phyloP scores from a whole-genome alignment of 441 rosid species.

The Erysimum cheiri region DNA sequence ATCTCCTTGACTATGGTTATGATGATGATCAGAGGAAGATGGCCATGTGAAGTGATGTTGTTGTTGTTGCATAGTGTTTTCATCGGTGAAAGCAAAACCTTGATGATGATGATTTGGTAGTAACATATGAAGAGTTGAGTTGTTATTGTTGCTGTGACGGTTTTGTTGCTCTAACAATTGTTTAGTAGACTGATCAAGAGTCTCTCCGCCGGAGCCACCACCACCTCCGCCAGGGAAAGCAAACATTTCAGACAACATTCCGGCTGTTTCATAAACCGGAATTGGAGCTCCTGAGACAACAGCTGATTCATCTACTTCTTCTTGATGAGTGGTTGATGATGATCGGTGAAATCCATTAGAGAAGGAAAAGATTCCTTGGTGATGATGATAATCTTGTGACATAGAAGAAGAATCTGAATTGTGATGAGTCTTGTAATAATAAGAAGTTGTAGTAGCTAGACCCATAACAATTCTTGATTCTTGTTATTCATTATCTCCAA shows the following conservation, averaged over 20 bases:
- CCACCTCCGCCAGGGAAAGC: slow-evolving; percentile 56
- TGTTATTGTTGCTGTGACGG: slow-evolving; percentile 42
- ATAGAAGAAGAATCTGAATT: slow-evolving; percentile 47
- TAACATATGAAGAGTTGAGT: slow-evolving; percentile 84
- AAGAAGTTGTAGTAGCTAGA: slow-evolving; percentile 61
- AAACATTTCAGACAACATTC: slow-evolving; percentile 96
- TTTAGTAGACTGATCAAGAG: slow-evolving; percentile 60
- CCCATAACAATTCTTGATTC: slow-evolving; percentile 69
- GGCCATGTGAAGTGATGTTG: slow-evolving; percentile 79
- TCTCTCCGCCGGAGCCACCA: slow-evolving; percentile 49
- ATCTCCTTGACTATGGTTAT: slow-evolving; percentile 43
- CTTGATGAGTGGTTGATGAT: slow-evolving; percentile 55
- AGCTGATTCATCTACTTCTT: slow-evolving; percentile 56
- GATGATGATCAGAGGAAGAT: slow-evolving; percentile 49
- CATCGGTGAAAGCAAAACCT: slow-evolving; percentile 49
- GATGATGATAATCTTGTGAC: slow-evolving; percentile 77
- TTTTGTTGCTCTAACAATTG: slow-evolving; percentile 56
- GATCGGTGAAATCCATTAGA: slow-evolving; percentile 82
- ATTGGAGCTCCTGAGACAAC: slow-evolving; percentile 63
- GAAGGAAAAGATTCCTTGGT: slow-evolving; percentile 70
- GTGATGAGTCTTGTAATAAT: slow-evolving; percentile 36
- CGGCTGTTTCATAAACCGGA: slow-evolving; percentile 79
- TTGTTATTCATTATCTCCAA: slow-evolving; percentile 49
- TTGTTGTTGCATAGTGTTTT: slow-evolving; percentile 43
- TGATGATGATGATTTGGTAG: slow-evolving; percentile 61